Base-by-base conservation (phyloP, 352 stramenopile species). In the Pythium biforme region DNA sequence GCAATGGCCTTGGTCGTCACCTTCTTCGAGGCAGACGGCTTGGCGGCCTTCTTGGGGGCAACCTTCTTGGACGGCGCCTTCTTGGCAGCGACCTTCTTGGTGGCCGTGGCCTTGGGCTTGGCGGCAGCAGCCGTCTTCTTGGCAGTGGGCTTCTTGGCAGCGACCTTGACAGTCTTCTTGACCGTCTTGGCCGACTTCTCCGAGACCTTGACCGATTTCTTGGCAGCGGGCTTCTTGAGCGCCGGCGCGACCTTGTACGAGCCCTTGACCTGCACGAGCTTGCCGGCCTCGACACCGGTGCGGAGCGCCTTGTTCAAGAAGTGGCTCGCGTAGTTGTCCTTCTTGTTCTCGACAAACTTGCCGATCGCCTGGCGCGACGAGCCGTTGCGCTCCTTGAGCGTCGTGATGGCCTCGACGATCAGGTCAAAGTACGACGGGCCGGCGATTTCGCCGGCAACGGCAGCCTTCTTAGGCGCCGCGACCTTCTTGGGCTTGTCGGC, bases 361-460 rank as follows among this genome's bases (percentile, higher is more conserved):
- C 76, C 84, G 52, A 98, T 97, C 8, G 92, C 92, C 67, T 95
- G 79, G 23, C 86, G 81, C 22, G 90, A 97, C 47, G 90, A 97
- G 47, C 94, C 94, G 51, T 79, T 97, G 69, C 92, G 94, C 72
- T 98, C 92, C 74, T 98, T 97, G 19, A 98, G 84, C 64, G 82
- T 80, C 59, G 77, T 58, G 64, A 98, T 97, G 31, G 90, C 91
- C 48, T 96, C 84, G 33, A 92, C 89, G 52, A 98, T 95, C 52
- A 95, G 72, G 20, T 96, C 88, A 55, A 94, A 95, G 79, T 96
- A 95, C 50, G 83, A 89, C 22, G 81, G 80, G 12, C 86, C 84
- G 15, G 62, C 45, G 20, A 26, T 46, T 15, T 84, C 76, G 22
- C 59, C 74, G n/a, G 66, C 50, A 19, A 48, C 74, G 11, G 64